phyloP scores from a whole-genome alignment of 148 eudicot species.

The Gaultheria prostrata region DNA sequence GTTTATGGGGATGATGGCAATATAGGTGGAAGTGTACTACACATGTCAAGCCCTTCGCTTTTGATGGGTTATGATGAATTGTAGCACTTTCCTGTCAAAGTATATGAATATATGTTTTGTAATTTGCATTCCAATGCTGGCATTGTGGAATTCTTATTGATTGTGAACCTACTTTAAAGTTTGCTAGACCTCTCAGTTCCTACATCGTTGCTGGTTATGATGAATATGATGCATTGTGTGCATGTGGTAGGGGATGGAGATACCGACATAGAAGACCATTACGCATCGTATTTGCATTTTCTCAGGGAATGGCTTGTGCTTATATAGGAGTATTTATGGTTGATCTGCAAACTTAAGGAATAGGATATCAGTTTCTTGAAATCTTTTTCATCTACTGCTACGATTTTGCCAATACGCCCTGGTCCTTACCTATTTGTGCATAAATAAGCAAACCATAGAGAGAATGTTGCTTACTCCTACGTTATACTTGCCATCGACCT shows the following conservation, averaged over 20 bases:
- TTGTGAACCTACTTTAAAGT: not conserved
- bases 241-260: not conserved
- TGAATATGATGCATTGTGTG: not conserved
- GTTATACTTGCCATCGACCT: not conserved
- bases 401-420: not conserved
- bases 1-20: not conserved
- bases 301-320: not conserved
- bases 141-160: not conserved
- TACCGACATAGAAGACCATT: not conserved
- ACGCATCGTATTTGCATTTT: not conserved
- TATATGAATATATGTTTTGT: not conserved
- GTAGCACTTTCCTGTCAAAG: not conserved
- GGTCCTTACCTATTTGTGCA: not conserved
- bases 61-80: not conserved
- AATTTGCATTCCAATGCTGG: not conserved
- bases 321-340: not conserved
- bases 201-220: not conserved
- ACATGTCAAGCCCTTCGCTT: not conserved
- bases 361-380: slow-evolving; percentile 4
- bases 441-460: not conserved
- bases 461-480: not conserved
- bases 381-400: not conserved
- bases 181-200: not conserved
- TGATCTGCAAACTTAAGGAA: not conserved
- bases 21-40: not conserved